These are phyloP conservation scores for Talaromyces sp. DNA, from an alignment of 2,329 filamentous ascomycete species.

Conservation along the genomic window DNA sequence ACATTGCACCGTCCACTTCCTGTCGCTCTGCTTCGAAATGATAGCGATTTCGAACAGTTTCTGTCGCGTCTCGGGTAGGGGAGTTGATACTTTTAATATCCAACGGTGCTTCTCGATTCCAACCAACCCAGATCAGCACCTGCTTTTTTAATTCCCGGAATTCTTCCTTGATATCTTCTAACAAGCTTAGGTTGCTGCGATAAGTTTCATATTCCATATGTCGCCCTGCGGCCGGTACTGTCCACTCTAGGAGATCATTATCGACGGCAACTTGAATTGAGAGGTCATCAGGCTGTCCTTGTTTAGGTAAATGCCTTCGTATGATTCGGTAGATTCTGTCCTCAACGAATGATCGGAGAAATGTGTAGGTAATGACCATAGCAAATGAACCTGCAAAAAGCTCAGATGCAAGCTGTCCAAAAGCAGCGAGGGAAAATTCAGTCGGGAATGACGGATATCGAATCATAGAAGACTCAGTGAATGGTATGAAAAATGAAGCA, in stretches of 20 bases:
- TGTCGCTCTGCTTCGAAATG: neutral
- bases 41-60: neutral
- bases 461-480: slow-evolving; percentile 30
- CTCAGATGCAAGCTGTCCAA: slow-evolving; percentile 22
- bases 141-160: slow-evolving; percentile 26
- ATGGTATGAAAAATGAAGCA: slow-evolving; percentile 31
- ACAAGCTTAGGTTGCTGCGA: slow-evolving; percentile 31
- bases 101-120: slow-evolving; percentile 16
- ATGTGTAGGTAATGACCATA: slow-evolving; percentile 32
- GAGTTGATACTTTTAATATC: slow-evolving; percentile 12
- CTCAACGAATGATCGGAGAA: slow-evolving; percentile 34
- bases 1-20: neutral
- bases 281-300: slow-evolving; percentile 35
- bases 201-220: slow-evolving; percentile 36
- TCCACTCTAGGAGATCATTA: slow-evolving; percentile 41
- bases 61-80: neutral
- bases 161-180: slow-evolving; percentile 36
- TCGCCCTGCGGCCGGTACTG: slow-evolving; percentile 36
- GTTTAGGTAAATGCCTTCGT: slow-evolving; percentile 38
- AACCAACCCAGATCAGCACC: slow-evolving; percentile 28
- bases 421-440: slow-evolving; percentile 22
- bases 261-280: slow-evolving; percentile 40
- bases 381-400: slow-evolving; percentile 33
- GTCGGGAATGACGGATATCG: slow-evolving; percentile 26
- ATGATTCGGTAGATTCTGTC: slow-evolving; percentile 37